phyloP scores from a whole-genome alignment of 2,329 filamentous ascomycete species.

The Diaporthe citrichinensis region DNA sequence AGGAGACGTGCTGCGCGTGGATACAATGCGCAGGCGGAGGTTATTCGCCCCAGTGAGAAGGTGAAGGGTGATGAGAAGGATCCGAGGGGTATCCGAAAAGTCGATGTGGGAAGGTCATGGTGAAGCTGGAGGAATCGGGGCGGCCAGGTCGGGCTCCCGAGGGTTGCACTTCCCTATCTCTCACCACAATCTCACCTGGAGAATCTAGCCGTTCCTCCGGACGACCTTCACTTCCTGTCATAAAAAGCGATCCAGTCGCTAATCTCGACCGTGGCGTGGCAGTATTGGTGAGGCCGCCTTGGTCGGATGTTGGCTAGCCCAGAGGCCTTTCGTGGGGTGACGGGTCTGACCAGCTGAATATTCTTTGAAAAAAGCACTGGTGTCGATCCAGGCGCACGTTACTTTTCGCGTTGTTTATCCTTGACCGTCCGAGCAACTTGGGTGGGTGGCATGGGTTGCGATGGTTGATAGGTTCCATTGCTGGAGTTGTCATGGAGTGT shows the following conservation, averaged over 20 bases:
- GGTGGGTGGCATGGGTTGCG: background rate
- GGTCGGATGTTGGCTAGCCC: background rate
- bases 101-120: background rate
- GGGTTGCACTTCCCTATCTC: too few species aligned
- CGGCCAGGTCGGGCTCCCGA: background rate
- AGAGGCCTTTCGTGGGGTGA: background rate
- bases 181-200: background rate
- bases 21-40: background rate
- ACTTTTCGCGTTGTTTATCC: background rate
- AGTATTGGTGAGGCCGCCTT: background rate
- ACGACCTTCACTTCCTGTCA: background rate
- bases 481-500: background rate
- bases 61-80: background rate
- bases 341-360: background rate
- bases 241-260: background rate
- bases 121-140: background rate
- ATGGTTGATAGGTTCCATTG: conserved; percentile 1
- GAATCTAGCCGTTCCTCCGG: too few species aligned
- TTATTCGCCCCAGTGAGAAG: background rate
- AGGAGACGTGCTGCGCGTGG: background rate
- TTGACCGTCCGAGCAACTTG: background rate
- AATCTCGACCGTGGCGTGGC: background rate
- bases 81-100: background rate
- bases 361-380: background rate
- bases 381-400: background rate